Conservation (phyloP, 1,284 basidiomycete species). For the Boletus holoroseus region DNA sequence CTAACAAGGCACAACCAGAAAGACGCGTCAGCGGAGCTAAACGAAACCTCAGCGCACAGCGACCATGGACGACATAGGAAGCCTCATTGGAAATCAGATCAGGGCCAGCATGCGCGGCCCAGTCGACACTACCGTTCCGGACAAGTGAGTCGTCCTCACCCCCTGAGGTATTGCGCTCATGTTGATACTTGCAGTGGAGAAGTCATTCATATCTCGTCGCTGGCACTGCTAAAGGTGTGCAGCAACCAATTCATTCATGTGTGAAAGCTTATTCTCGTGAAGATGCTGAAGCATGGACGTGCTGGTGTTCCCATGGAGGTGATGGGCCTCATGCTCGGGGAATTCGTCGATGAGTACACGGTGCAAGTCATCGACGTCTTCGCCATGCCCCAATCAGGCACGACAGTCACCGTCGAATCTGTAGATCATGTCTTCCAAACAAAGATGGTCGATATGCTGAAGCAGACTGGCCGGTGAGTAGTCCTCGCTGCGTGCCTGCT, state of each 20-base stretch:
- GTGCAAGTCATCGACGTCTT: slow-evolving; percentile 98
- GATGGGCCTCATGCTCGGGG: slow-evolving; percentile 99
- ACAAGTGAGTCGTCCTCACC: slow-evolving; percentile 52
- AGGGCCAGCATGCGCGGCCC: slow-evolving; percentile 35
- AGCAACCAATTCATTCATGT: background rate
- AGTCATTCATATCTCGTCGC: slow-evolving; percentile 92
- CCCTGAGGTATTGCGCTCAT: slow-evolving; percentile 9
- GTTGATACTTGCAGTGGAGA: slow-evolving; percentile 66
- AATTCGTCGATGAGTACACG: slow-evolving; percentile 99
- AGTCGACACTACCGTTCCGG: slow-evolving; percentile 54
- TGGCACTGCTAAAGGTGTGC: slow-evolving; percentile 84
- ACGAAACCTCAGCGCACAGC: background rate
- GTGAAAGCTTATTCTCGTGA: slow-evolving; percentile 8
- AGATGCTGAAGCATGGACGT: slow-evolving; percentile 99
- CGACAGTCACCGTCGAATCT: slow-evolving; percentile 97
- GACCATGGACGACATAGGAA: slow-evolving; percentile 44
- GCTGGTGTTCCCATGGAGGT: slow-evolving; percentile 99
- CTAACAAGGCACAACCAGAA: slow-evolving; percentile 33
- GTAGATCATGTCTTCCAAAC: slow-evolving; percentile 99
- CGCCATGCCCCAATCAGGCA: slow-evolving; percentile 99
- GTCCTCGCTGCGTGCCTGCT: background rate
- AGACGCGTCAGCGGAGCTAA: slow-evolving; percentile 46
- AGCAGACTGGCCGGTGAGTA: slow-evolving; percentile 89
- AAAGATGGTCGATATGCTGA: slow-evolving; percentile 99
- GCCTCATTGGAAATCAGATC: slow-evolving; percentile 50